These are phyloP conservation scores for Talaromyces proteolyticus DNA, from an alignment of 495 filamentous ascomycete genomes.

Conservation along the genomic window DNA sequence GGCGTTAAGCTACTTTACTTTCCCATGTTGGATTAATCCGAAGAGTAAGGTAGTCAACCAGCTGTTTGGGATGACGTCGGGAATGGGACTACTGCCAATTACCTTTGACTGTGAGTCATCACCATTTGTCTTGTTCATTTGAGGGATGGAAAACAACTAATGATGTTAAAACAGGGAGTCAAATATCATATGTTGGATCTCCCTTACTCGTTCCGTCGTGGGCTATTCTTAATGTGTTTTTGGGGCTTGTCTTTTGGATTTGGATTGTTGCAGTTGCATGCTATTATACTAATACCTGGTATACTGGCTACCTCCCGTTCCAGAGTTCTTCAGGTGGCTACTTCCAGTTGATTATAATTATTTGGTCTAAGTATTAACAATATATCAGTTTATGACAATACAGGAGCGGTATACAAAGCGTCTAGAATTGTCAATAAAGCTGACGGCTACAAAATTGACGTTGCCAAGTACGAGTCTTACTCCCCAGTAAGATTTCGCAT, in stretches of 20 bases:
- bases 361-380: too few relatives aligned
- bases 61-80: constrained; percentile 71
- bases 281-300: constrained; percentile 53
- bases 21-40: constrained; percentile 78
- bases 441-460: too few relatives aligned
- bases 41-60: constrained; percentile 72
- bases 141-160: too few relatives aligned
- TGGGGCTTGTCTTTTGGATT: constrained; percentile 69
- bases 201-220: constrained; percentile 76
- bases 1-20: constrained; percentile 77
- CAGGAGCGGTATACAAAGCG: too few relatives aligned
- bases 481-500: too few relatives aligned
- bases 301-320: constrained; percentile 19
- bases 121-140: too few relatives aligned
- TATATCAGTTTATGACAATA: too few relatives aligned
- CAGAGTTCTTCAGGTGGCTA: too few relatives aligned
- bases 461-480: too few relatives aligned
- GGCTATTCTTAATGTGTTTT: constrained; percentile 77
- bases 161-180: too few relatives aligned
- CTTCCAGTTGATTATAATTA: too few relatives aligned
- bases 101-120: constrained; percentile 81
- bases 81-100: constrained; percentile 71
- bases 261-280: constrained; percentile 59
- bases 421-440: too few relatives aligned
- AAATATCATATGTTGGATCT: constrained; percentile 79